These are phyloP conservation scores for Kodamaea laetipori DNA, from an alignment of 805 yeast species.

Conservation along the genomic window DNA sequence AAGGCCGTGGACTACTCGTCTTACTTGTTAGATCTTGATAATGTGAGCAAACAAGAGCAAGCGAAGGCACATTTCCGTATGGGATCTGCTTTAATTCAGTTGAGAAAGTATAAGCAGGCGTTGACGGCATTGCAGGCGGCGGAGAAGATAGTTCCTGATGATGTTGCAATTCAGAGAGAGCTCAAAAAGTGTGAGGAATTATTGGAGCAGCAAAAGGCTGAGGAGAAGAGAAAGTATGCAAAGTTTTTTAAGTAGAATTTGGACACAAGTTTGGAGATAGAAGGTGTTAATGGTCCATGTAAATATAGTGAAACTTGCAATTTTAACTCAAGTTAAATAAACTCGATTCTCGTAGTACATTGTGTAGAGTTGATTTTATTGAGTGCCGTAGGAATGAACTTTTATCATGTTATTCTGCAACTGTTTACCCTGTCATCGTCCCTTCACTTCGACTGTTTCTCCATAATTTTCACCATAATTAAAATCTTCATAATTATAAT, in stretches of 20 bases:
- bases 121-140: constrained; percentile 49
- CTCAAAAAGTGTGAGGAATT: constrained; percentile 41
- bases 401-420: no score
- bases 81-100: constrained; percentile 46
- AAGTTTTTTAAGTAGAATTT: constrained; percentile 55
- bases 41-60: constrained; percentile 37
- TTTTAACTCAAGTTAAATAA: no score
- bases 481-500: no score
- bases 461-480: no score
- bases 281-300: neutral
- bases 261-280: neutral
- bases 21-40: constrained; percentile 55
- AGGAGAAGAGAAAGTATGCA: constrained; percentile 57
- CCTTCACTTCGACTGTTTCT: no score
- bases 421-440: no score
- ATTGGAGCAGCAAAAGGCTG: constrained; percentile 46
- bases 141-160: constrained; percentile 46
- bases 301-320: no score
- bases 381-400: no score
- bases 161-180: constrained; percentile 50
- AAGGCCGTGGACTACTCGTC: constrained; percentile 55
- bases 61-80: constrained; percentile 64
- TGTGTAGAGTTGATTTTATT: no score
- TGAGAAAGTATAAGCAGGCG: constrained; percentile 54
- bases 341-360: no score